Evolutionary conservation across 1,139 yeast species (phyloP), one percentile per base, ranked within the genome.

Genomic region (Geotrichum phurueaensis): DNA sequence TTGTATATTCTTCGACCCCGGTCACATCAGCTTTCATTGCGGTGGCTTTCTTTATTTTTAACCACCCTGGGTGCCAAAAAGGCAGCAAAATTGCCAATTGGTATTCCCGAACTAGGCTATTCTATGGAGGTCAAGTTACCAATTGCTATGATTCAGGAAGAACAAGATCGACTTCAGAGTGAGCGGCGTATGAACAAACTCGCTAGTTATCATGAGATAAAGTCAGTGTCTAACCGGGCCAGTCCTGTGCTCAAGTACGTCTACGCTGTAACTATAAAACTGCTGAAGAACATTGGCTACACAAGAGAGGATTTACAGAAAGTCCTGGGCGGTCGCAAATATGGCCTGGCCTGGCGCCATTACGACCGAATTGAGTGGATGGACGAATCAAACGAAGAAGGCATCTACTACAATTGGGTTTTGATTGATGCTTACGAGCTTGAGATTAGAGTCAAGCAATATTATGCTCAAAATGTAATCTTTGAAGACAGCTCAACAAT

Each of bases 281-380:
- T 69, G 50, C 62, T 75, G 55, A 48, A 62, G 54, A 39, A 69
- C 56, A 66, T 73, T 55, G 69, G 72, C 1, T 65, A 62, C 18
- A 65, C 65, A 52, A 54, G 60, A 3, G 64, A 64, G 1, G 65
- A 67, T 3, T 54, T 67, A 6, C 50, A 59, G 0, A 65, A 70
- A 43, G 71, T 77, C 75, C 53, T 70, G 63, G 59, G 65, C 56
- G 68, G 70, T 15, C 63, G 65, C 3, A 68, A 71, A 71, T 78
- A 66, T 69, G 89, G 88, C 63, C 80, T 79, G 70, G 87, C 81
- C 67, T 83, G 87, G 79, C 82, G 84, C 63, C 77, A 82, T 56
- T 89, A 86, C 69, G 96, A 89, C 70, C 75, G 91, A 45, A 68
- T 89, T 13, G 95, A 89, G 66, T 90, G 96, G 96, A 73, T 85